These are phyloP conservation scores for Thraustochytrium striatum DNA, from an alignment of 352 stramenopile species.

Conservation along the genomic window DNA sequence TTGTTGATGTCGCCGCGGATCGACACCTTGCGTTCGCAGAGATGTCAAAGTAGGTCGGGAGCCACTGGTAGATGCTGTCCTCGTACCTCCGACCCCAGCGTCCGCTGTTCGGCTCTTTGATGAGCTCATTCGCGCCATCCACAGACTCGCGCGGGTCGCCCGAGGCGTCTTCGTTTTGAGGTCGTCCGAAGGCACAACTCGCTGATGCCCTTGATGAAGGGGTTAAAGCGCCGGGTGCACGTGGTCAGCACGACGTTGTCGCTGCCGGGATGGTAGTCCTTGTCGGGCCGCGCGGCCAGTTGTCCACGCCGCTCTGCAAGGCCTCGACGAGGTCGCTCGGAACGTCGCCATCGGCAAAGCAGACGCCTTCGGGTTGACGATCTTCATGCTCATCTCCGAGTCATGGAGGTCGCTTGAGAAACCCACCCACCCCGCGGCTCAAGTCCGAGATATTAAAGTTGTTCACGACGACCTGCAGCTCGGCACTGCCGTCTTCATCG, in stretches of 20 bases:
- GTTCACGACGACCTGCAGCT: no score
- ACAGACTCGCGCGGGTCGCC: no score
- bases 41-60: slow-evolving; percentile 50
- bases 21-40: not conserved
- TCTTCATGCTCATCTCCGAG: no score
- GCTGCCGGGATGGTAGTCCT: slow-evolving; percentile 51
- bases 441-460: no score
- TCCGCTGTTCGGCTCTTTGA: no score
- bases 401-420: no score
- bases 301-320: not conserved
- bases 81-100: not conserved
- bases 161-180: no score
- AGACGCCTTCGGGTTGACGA: slow-evolving; percentile 16
- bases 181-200: not conserved
- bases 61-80: slow-evolving; percentile 29
- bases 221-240: slow-evolving; percentile 50
- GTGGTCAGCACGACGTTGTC: slow-evolving; percentile 46
- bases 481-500: no score
- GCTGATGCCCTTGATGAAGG: slow-evolving; percentile 19
- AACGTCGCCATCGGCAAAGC: not conserved
- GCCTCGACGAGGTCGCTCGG: slow-evolving; percentile 7
- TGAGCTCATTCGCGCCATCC: no score
- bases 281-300: not conserved
- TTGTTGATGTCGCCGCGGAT: slow-evolving; percentile 53
- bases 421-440: no score